Percentiles rank a stretch among this genome's conserved stretches.
Conservation (phyloP, 495 filamentous ascomycete species). For the Penicillium daleae region DNA sequence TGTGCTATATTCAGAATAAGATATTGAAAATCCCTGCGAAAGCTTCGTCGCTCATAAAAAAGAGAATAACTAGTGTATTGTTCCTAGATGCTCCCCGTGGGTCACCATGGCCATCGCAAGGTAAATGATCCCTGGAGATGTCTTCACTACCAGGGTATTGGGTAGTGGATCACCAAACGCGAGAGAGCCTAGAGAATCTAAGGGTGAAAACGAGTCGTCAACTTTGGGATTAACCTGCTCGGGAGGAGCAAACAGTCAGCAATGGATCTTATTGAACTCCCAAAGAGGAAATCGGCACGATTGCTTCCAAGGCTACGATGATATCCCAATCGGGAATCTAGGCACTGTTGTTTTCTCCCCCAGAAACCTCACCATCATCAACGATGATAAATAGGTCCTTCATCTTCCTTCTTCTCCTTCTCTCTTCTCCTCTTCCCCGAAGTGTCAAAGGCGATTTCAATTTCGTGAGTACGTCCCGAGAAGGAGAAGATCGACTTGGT, state of each 20-base stretch:
- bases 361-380: neutral
- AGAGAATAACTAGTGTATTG: neutral
- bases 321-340: neutral
- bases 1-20: neutral
- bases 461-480: neutral
- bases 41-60: neutral
- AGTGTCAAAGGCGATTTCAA: neutral
- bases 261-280: neutral
- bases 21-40: neutral
- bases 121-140: neutral
- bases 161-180: too few relatives aligned
- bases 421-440: too few relatives aligned
- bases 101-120: neutral
- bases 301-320: neutral
- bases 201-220: neutral
- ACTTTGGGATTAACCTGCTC: too few relatives aligned
- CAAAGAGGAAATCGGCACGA: neutral
- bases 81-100: neutral
- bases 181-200: too few relatives aligned
- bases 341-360: neutral
- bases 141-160: too few relatives aligned
- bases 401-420: neutral
- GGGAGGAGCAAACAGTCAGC: neutral
- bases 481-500: constrained; percentile 6
- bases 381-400: neutral